phyloP scores from a whole-genome alignment of 306 rosid genomes.

The Lathyrus sativus region DNA sequence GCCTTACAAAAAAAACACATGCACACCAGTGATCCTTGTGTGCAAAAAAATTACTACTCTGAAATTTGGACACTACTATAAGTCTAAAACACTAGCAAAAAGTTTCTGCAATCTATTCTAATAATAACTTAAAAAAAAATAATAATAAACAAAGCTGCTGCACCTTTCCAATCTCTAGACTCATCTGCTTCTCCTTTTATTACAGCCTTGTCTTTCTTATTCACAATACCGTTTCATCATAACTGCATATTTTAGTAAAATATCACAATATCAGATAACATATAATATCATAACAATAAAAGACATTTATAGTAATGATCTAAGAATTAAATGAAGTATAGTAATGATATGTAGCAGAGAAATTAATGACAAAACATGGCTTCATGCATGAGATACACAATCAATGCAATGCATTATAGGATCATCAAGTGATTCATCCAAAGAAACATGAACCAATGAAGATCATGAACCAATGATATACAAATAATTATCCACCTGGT shows the following conservation, averaged over 20 bases:
- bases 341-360: background rate
- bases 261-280: slow-evolving; percentile 1
- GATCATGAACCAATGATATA: background rate
- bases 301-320: background rate
- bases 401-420: background rate
- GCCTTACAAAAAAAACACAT: background rate
- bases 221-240: slow-evolving; percentile 27
- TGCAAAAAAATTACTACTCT: background rate
- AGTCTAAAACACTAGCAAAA: background rate
- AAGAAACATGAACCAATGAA: background rate
- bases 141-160: slow-evolving; percentile 43
- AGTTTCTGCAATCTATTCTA: slow-evolving; percentile 24
- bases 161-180: slow-evolving; percentile 53
- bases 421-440: background rate
- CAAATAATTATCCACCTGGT: slow-evolving; percentile 47
- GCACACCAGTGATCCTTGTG: no score
- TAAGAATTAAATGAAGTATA: background rate
- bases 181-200: slow-evolving; percentile 37
- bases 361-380: background rate
- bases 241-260: slow-evolving; percentile 45
- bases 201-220: slow-evolving; percentile 34
- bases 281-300: slow-evolving; percentile 3
- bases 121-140: background rate
- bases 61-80: background rate
- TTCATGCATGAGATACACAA: background rate